These are phyloP conservation scores for Penicillium hordei DNA, from an alignment of 2,329 filamentous ascomycete species.

Conservation along the genomic window DNA sequence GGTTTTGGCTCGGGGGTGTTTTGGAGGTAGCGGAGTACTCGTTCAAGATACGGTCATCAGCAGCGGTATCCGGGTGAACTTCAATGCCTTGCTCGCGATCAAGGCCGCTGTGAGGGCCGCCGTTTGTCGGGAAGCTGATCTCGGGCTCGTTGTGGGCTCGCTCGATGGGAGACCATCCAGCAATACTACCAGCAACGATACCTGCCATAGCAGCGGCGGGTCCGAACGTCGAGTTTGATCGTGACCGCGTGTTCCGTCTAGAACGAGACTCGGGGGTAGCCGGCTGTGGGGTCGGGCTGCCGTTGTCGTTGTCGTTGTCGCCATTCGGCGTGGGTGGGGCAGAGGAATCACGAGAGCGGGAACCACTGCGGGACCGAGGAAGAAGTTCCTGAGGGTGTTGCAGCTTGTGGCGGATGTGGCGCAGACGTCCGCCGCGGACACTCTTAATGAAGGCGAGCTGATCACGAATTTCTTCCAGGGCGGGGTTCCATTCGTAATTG, in stretches of 20 bases:
- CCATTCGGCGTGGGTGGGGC: constrained; percentile 57
- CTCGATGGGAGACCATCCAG: constrained; percentile 64
- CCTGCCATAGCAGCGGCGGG: constrained; percentile 65
- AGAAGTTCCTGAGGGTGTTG: constrained; percentile 55
- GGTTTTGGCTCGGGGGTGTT: constrained; percentile 49
- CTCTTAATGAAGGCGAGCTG: constrained; percentile 64
- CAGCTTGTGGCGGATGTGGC: constrained; percentile 60
- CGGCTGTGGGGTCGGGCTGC: constrained; percentile 41
- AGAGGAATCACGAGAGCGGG: constrained; percentile 45
- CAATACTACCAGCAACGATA: constrained; percentile 64
- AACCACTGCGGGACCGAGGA: constrained; percentile 45
- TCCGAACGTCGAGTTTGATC: constrained; percentile 59
- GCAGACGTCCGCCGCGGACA: constrained; percentile 62
- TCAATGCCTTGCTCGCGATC: constrained; percentile 47
- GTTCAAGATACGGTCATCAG: constrained; percentile 47
- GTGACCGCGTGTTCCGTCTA: constrained; percentile 53
- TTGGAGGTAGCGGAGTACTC: constrained; percentile 37
- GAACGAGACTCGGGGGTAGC: constrained; percentile 56
- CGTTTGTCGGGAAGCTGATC: constrained; percentile 39
- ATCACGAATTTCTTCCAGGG: constrained; percentile 62
- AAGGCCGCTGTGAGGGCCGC: constrained; percentile 38
- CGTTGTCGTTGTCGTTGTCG: constrained; percentile 52
- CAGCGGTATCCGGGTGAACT: constrained; percentile 48
- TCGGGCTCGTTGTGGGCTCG: constrained; percentile 26
- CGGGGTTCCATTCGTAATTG: constrained; percentile 58